Conservation (phyloP, 2,329 filamentous ascomycete genomes). For the Alternaria sp. region DNA sequence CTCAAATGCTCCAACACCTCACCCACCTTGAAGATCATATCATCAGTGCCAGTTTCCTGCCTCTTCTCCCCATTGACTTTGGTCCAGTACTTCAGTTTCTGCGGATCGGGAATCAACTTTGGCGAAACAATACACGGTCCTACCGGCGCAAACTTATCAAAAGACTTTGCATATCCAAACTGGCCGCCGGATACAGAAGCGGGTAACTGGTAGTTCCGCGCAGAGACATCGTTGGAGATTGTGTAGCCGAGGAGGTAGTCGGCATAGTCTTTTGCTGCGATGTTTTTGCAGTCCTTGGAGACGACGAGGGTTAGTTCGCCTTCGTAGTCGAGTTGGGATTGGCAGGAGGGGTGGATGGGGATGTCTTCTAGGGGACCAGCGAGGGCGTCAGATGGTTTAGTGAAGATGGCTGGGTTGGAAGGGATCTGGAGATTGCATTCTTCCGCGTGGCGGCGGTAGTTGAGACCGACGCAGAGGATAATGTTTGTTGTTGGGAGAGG, state of each 20-base stretch:
- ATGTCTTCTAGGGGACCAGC: constrained; percentile 43
- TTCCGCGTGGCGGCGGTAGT: constrained; percentile 46
- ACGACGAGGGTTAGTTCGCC: constrained; percentile 50
- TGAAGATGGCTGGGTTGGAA: constrained; percentile 46
- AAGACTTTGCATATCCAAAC: constrained; percentile 55
- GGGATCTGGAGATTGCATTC: constrained; percentile 46
- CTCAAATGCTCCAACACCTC: constrained; percentile 56
- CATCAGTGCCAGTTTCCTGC: constrained; percentile 54
- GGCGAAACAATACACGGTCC: constrained; percentile 53
- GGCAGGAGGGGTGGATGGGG: constrained; percentile 42
- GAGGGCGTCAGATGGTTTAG: constrained; percentile 47
- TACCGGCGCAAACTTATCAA: constrained; percentile 57
- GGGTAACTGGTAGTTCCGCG: constrained; percentile 61
- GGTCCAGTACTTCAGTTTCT: constrained; percentile 47
- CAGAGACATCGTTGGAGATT: constrained; percentile 69
- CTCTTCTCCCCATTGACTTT: constrained; percentile 56
- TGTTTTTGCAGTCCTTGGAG: constrained; percentile 45
- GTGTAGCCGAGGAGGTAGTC: constrained; percentile 71
- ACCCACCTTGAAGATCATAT: constrained; percentile 58
- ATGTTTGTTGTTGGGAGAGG: constrained; percentile 42
- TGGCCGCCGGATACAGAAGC: constrained; percentile 45
- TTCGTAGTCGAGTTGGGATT: constrained; percentile 48
- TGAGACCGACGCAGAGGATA: constrained; percentile 47
- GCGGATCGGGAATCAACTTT: constrained; percentile 42
- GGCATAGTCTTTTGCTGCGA: constrained; percentile 62